Evolutionary conservation across 2,329 filamentous ascomycete species (phyloP).

Genomic region (Waltergamsia citrina): DNA sequence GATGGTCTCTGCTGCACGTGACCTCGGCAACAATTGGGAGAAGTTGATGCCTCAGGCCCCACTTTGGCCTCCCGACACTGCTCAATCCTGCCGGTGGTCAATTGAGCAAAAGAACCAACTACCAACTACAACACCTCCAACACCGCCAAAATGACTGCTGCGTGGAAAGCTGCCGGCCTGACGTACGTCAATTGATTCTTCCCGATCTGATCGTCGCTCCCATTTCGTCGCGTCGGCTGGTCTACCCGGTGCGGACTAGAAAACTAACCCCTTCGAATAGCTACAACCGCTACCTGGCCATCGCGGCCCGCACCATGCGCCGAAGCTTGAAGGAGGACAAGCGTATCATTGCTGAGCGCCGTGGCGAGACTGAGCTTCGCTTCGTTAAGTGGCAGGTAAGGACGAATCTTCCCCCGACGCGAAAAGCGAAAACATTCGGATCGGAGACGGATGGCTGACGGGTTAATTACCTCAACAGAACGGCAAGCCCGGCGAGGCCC

Average conservation of each 20-base stretch:
- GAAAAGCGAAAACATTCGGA: not conserved
- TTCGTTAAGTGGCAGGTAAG: constrained; percentile 91
- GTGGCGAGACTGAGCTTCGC: constrained; percentile 80
- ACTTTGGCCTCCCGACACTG: not conserved
- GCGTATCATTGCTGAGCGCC: constrained; percentile 77
- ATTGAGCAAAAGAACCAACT: constrained; percentile 11
- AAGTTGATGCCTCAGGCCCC: constrained; percentile 1
- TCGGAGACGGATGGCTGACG: constrained; percentile 8
- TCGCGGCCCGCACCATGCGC: constrained; percentile 91
- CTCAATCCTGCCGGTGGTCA: constrained; percentile 18
- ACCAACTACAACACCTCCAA: too few relatives aligned
- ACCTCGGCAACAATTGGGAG: constrained; percentile 1
- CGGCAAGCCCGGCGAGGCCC: constrained; percentile 87
- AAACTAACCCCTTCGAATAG: constrained; percentile 32
- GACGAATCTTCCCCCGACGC: too few relatives aligned
- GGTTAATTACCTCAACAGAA: constrained; percentile 52
- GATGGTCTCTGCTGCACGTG: constrained; percentile 1
- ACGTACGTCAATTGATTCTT: constrained; percentile 57
- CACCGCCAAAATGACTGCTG: constrained; percentile 77
- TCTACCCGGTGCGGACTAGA: not conserved
- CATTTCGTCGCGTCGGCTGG: too few relatives aligned
- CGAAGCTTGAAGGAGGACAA: constrained; percentile 94
- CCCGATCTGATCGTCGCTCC: too few relatives aligned
- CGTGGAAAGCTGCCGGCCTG: constrained; percentile 96
- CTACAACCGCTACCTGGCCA: constrained; percentile 99